Evolutionary conservation across 805 yeast genomes (phyloP).

Genomic region (Tetrapisispora namnaoensis): DNA sequence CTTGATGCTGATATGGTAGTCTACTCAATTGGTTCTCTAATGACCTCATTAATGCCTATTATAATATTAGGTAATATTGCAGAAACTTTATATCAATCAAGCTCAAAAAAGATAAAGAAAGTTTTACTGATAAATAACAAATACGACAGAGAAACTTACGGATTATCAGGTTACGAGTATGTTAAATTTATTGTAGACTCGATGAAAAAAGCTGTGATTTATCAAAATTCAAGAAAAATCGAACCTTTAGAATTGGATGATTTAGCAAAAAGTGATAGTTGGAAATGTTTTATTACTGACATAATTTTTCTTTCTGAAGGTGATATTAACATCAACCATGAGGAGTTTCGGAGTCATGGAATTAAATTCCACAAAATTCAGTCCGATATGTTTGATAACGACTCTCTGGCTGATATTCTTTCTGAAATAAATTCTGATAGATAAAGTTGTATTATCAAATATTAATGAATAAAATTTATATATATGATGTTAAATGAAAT

Average conservation of each 20-base stretch:
- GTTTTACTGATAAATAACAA: conserved; percentile 65
- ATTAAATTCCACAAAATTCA: conserved; percentile 35
- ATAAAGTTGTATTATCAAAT: neutral
- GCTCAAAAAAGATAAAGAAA: conserved; percentile 28
- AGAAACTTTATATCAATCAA: conserved; percentile 35
- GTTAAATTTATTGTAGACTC: conserved; percentile 40
- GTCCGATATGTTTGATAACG: conserved; percentile 19
- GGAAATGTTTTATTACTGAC: conserved; percentile 52
- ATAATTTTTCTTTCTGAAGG: conserved; percentile 44
- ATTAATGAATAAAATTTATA: neutral
- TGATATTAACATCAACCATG: conserved; percentile 41
- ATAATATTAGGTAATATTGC: conserved; percentile 67
- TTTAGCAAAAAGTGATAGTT: conserved; percentile 13
- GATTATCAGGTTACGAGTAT: conserved; percentile 52
- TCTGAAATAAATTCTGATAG: conserved; percentile 4
- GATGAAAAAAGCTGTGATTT: conserved; percentile 17
- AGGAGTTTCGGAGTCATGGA: conserved; percentile 33
- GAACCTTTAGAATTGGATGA: neutral
- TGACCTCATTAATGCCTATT: conserved; percentile 81
- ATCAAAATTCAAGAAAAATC: neutral
- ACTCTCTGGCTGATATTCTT: conserved; percentile 11
- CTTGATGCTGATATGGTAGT: conserved; percentile 45
- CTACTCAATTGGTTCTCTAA: conserved; percentile 78
- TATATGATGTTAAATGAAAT: no score
- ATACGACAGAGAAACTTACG: conserved; percentile 70